phyloP scores from a whole-genome alignment of 192 early-diverging fungal genomes.

The Helicostylum pulchrum region DNA sequence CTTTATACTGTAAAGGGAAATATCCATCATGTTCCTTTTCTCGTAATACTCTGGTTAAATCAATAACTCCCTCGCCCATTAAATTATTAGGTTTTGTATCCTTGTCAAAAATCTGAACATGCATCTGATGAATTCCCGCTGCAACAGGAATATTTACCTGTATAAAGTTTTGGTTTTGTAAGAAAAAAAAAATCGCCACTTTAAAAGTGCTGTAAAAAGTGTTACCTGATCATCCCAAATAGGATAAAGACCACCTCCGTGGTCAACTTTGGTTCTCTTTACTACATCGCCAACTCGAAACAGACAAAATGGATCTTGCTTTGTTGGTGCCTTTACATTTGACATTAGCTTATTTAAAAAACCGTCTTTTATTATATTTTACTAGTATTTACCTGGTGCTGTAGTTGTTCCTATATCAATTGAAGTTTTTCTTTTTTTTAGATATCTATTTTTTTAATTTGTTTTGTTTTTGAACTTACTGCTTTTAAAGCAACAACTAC shows the following conservation, averaged over 20 bases:
- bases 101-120: conserved; percentile 4
- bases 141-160: conserved; percentile 8
- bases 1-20: conserved; percentile 1
- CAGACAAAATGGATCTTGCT: conserved; percentile 48
- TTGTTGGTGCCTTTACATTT: conserved; percentile 26
- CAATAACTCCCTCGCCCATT: conserved; percentile 9
- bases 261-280: conserved; percentile 44
- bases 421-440: too few relatives aligned
- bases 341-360: neutral
- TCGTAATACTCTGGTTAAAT: conserved; percentile 4
- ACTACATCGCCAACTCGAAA: conserved; percentile 43
- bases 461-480: conserved; percentile 17
- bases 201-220: neutral
- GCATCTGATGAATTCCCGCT: neutral
- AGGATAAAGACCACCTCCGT: conserved; percentile 47
- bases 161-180: neutral
- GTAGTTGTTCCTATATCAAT: conserved; percentile 18
- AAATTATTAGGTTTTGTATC: conserved; percentile 7
- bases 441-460: neutral
- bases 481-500: conserved; percentile 37
- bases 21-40: conserved; percentile 11
- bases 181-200: neutral
- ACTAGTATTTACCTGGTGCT: neutral
- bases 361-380: neutral
- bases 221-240: conserved; percentile 57